Evolutionary conservation across 768 basidiomycete genomes (phyloP), one percentile per base, ranked within the genome.

Genomic region (Boletus vinaceobasis): DNA sequence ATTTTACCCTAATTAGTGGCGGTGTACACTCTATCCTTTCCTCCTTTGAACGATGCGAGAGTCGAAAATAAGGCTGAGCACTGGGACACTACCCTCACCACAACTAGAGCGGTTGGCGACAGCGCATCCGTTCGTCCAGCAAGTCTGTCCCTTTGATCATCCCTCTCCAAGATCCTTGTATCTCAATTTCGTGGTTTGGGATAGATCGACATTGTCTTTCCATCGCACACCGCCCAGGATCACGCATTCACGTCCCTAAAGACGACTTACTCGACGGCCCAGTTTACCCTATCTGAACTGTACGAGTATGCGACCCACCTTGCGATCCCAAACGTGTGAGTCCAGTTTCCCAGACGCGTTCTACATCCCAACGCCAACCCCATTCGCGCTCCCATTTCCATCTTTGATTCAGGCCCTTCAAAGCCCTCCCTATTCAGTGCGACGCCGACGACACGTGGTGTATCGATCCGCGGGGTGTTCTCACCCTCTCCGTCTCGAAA

Each of bases 151-250:
- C 1, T 50, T 55, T 48, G 8, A 48, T 44, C 19, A 4, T 15
- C 5, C 27, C 4, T 21, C 27, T 23, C 4, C 15, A 13, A 27
- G 26, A 7, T 48, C 10, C 26, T n/a, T 27, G 36, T 48, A n/a
- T 17, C 23, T 49, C 9, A 19, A 21, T 31, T 36, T 66, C 52
- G 63, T 51, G n/a, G 23, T 39, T 33, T 36, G 36, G 13, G 29
- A 55, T 66, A 89, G 87, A 65, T 90, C 51, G 86, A 90, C 62
- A 50, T 88, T 40, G 67, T 87, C 23, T 81, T 87, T 50, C 79
- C 86, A 1, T 75, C 80, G 5, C 65, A 74, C 43, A 59, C 64
- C 35, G 57, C 55, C 1, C 72, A 80, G 32, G 73, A 80, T 45
- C 56, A 64, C 9, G 62, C 64, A 5, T 73, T 88, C 21, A 59